A percentile compares a stretch with the other conserved stretches of the same genome.
Evolutionary conservation across 345 rosid species (phyloP).

Genomic region (Hirschfeldia incana): DNA sequence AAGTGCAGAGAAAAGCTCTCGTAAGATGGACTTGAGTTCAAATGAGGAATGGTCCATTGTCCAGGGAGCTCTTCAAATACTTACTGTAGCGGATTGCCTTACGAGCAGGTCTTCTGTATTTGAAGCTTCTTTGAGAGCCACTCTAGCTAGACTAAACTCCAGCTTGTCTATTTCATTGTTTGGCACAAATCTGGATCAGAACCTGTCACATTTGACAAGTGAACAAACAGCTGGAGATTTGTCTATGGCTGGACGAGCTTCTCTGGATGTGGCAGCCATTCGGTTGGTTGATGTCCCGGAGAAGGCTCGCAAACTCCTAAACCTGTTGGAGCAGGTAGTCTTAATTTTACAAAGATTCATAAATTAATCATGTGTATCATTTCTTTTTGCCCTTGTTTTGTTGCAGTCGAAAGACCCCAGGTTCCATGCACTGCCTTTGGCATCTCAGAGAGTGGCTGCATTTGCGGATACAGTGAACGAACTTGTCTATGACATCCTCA

Average conservation of each 20-base stretch:
- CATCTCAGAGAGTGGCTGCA: conserved; percentile 86
- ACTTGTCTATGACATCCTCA: conserved; percentile 88
- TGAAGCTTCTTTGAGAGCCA: conserved; percentile 92
- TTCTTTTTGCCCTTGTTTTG: neutral
- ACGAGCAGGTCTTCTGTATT: conserved; percentile 92
- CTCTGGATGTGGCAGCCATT: conserved; percentile 85
- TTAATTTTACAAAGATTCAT: neutral
- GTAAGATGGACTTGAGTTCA: conserved; percentile 66
- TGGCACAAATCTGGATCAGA: conserved; percentile 76
- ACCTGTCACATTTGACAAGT: conserved; percentile 50
- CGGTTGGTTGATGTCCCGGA: conserved; percentile 83
- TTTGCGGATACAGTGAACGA: conserved; percentile 88
- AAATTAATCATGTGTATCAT: neutral
- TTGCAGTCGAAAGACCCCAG: conserved; percentile 97
- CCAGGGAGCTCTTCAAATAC: conserved; percentile 92
- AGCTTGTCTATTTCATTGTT: conserved; percentile 71
- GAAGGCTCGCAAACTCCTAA: conserved; percentile 80
- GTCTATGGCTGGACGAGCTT: conserved; percentile 71
- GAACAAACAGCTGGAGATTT: conserved; percentile 54
- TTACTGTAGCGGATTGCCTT: conserved; percentile 93
- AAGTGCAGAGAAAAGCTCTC: conserved; percentile 47
- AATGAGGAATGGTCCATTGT: conserved; percentile 99
- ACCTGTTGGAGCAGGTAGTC: conserved; percentile 85
- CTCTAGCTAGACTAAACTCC: conserved; percentile 88
- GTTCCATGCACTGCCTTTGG: conserved; percentile 88